These are phyloP conservation scores for Microcos paniculata DNA, from an alignment of 345 rosid genomes.

Conservation along the genomic window DNA sequence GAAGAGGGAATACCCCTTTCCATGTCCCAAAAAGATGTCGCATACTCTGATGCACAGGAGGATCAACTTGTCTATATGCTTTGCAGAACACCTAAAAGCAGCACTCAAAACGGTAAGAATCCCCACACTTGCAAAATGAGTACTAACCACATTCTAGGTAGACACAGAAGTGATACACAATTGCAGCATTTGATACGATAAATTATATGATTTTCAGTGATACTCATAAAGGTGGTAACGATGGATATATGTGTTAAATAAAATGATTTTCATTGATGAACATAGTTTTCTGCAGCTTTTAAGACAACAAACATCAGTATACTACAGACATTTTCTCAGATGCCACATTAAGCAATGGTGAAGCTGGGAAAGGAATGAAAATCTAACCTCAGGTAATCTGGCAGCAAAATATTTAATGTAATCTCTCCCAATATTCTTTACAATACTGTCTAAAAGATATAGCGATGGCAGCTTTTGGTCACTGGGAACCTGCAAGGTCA, in stretches of 20 bases:
- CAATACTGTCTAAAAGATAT: constrained; percentile 98
- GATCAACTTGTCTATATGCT: constrained; percentile 84
- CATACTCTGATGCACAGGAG: constrained; percentile 80
- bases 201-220: no score
- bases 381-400: constrained; percentile 81
- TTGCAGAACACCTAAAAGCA: constrained; percentile 76
- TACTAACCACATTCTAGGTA: background rate
- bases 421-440: constrained; percentile 92
- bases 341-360: background rate
- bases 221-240: constrained; percentile 5
- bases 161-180: background rate
- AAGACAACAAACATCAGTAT: background rate
- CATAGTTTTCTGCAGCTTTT: background rate
- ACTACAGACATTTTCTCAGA: background rate
- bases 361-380: constrained; percentile 21
- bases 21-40: constrained; percentile 98
- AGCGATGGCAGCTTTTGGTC: constrained; percentile 98
- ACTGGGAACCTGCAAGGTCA: constrained; percentile 87
- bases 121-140: constrained; percentile 9
- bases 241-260: background rate
- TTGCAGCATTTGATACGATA: background rate
- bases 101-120: background rate
- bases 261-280: background rate
- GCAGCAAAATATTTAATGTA: constrained; percentile 84
- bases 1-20: constrained; percentile 94